phyloP scores from a whole-genome alignment of 2,329 filamentous ascomycete genomes.

The Mycosphaerelloides madeirae region DNA sequence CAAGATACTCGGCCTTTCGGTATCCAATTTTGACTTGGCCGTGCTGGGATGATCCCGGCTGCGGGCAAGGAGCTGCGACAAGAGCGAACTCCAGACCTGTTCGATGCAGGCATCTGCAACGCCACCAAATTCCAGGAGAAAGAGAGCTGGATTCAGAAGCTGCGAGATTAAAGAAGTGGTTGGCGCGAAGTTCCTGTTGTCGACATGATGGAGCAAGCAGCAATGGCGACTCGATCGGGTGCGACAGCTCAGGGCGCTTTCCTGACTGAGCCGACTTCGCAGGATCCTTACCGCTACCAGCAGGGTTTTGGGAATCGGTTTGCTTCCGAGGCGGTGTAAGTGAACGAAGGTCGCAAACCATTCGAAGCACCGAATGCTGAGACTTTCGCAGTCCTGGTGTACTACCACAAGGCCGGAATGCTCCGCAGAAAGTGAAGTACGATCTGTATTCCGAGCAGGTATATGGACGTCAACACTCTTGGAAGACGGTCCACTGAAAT shows the following conservation, averaged over 20 bases:
- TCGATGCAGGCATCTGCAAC: too few relatives aligned
- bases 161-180: too few relatives aligned
- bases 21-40: too few relatives aligned
- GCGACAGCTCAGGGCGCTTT: constrained; percentile 7
- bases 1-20: too few relatives aligned
- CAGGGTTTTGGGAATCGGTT: constrained; percentile 22
- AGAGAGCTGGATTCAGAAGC: too few relatives aligned
- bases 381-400: constrained; percentile 11
- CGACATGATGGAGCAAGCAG: too few relatives aligned
- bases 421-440: constrained; percentile 34
- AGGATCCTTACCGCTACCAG: constrained; percentile 22
- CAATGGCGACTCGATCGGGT: constrained; percentile 6
- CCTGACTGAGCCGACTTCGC: constrained; percentile 9
- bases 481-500: neutral
- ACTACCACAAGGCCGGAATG: constrained; percentile 20
- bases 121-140: too few relatives aligned
- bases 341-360: constrained; percentile 1
- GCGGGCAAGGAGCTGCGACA: too few relatives aligned
- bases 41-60: too few relatives aligned
- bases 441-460: constrained; percentile 30
- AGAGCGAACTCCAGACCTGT: too few relatives aligned
- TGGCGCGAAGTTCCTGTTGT: too few relatives aligned
- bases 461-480: neutral
- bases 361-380: too few relatives aligned
- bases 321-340: constrained; percentile 18